These are phyloP conservation scores for Cercospora sp. DNA, from an alignment of 2,329 filamentous ascomycete genomes.

Conservation along the genomic window DNA sequence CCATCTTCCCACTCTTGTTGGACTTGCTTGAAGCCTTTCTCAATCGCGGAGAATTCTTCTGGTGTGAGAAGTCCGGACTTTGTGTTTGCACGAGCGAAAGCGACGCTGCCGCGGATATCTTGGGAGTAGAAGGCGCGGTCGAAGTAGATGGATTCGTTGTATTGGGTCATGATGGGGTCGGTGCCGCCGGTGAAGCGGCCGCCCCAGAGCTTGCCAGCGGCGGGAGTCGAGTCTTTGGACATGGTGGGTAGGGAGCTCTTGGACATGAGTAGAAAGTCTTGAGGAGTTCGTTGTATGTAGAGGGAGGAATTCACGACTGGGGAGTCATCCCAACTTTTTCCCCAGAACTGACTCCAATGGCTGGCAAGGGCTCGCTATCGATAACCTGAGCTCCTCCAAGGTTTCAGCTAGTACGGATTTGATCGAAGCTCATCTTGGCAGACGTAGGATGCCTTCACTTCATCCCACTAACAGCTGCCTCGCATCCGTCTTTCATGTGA, in stretches of 20 bases:
- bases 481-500: slow-evolving; percentile 9
- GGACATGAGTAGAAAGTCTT: background rate
- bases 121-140: slow-evolving; percentile 76
- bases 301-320: background rate
- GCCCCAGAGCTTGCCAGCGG: slow-evolving; percentile 57
- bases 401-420: slow-evolving; percentile 2
- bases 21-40: slow-evolving; percentile 65
- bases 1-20: slow-evolving; percentile 51
- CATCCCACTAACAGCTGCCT: slow-evolving; percentile 18
- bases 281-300: background rate
- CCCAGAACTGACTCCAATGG: background rate
- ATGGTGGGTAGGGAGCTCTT: background rate
- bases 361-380: slow-evolving; percentile 1
- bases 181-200: slow-evolving; percentile 68
- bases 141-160: slow-evolving; percentile 79
- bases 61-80: slow-evolving; percentile 71
- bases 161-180: slow-evolving; percentile 81
- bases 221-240: slow-evolving; percentile 25
- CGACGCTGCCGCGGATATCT: slow-evolving; percentile 77
- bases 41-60: slow-evolving; percentile 72
- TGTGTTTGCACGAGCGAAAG: slow-evolving; percentile 76
- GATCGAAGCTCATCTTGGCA: background rate
- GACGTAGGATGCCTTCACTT: slow-evolving; percentile 2
- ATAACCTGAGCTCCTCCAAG: background rate
- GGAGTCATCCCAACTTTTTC: slow-evolving; percentile 15